Base-by-base conservation (phyloP, 495 filamentous ascomycete genomes). In the Penicillium herquei region DNA sequence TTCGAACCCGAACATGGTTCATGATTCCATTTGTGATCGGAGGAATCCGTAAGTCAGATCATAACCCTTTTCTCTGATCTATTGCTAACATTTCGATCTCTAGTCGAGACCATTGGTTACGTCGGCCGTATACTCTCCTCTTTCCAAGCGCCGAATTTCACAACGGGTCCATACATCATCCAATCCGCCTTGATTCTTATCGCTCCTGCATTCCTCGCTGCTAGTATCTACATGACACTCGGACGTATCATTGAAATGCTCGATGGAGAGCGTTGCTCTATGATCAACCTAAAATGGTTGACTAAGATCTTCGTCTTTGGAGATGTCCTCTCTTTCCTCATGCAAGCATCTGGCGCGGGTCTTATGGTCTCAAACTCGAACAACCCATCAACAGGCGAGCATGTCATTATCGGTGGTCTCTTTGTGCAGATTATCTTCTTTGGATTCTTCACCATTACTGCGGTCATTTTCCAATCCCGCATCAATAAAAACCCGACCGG, bases 211-310 rank as follows among this genome's bases (percentile, higher is more conserved):
- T 70, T 81, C 39, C 73, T 78, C 34, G 79, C 81, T 0, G 82
- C 81, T 0, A 80, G 78, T 1, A 76, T 84, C 30, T 83, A 84
- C 59, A 84, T 82, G 79, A 71, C 74, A 6, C 76, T 85, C 8
- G 82, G 76, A 0, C 71, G 81, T 0, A 64, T 84, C 13, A 79
- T 84, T 34, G 18, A 39, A 7, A 68, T 80, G 56, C 54, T 79
- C 2, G 63, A 76, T 3, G 79, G 64, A 0, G 69, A 79, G 50
- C 41, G 68, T 17, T 62, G 67, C 55, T 73, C 77, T 0, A 12
- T 80, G 0, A 66, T 84, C 44, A 58, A 48, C 0, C 47, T 68
- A 10, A 67, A 45, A 21, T 81, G 76, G 73, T 52, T 82, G 21
- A 84, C 81, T 16, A 78, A 75, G 51, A 62, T 69, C 21, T 76